Conservation (phyloP, 768 basidiomycete genomes). For the Lactarius quietus region DNA sequence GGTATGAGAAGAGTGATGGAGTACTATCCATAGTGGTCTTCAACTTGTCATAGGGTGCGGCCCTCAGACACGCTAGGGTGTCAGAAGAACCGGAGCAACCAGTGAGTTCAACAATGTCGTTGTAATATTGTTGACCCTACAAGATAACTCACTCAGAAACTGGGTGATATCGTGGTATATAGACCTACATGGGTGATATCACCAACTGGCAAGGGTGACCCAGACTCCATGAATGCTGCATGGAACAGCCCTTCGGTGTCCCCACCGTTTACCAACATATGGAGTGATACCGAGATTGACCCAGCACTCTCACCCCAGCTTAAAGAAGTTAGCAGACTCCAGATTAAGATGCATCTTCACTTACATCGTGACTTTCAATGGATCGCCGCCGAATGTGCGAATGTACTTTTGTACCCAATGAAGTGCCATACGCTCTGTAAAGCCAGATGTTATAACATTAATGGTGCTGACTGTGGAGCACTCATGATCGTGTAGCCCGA, state of each 20-base stretch:
- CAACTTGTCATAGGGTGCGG: slow-evolving; percentile 34
- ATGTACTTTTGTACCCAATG: slow-evolving; percentile 37
- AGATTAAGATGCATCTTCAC: slow-evolving; percentile 23
- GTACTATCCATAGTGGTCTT: slow-evolving; percentile 33
- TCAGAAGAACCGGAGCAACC: slow-evolving; percentile 38
- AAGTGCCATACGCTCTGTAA: slow-evolving; percentile 40
- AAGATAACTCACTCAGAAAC: neutral
- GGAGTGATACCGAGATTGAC: slow-evolving; percentile 43
- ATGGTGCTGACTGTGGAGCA: slow-evolving; percentile 2
- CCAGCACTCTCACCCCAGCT: slow-evolving; percentile 54
- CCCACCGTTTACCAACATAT: slow-evolving; percentile 41
- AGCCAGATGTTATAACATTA: neutral
- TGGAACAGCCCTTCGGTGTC: slow-evolving; percentile 38
- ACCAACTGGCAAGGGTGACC: slow-evolving; percentile 34
- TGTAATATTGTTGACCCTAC: slow-evolving; percentile 37
- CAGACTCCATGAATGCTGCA: slow-evolving; percentile 44
- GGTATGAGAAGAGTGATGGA: slow-evolving; percentile 32
- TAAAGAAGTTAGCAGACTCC: neutral
- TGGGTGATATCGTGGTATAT: slow-evolving; percentile 29
- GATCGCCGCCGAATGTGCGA: slow-evolving; percentile 58
- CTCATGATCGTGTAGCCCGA: slow-evolving; percentile 62
- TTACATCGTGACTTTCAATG: slow-evolving; percentile 53
- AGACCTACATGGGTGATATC: slow-evolving; percentile 33
- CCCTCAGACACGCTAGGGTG: slow-evolving; percentile 43
- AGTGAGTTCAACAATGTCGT: slow-evolving; percentile 38